A percentile compares a stretch with the other conserved stretches of the same genome.
These are phyloP conservation scores for Trametes gibbosa DNA, from an alignment of 768 basidiomycete genomes.

Conservation along the genomic window DNA sequence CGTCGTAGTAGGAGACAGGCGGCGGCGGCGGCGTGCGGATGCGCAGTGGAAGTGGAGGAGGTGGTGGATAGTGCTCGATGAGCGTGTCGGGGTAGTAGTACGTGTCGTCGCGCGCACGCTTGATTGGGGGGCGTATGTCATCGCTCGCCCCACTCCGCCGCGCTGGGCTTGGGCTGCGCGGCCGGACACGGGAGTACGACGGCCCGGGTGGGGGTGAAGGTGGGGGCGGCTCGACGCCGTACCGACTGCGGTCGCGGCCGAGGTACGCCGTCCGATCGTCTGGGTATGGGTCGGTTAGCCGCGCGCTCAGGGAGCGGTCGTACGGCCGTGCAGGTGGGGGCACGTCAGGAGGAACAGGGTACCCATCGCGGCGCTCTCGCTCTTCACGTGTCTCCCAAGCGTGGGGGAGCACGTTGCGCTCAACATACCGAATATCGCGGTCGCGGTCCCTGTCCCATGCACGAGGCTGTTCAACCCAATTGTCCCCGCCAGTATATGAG, in stretches of 20 bases:
- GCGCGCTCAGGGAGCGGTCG: constrained; percentile 28
- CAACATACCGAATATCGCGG: constrained; percentile 16
- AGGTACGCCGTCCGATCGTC: constrained; percentile 21
- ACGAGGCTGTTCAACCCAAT: constrained; percentile 25
- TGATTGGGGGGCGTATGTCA: constrained; percentile 27
- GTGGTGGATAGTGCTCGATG: not conserved
- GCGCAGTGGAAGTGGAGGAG: constrained; percentile 16
- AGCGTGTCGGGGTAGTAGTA: constrained; percentile 19
- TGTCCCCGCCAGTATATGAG: constrained; percentile 9
- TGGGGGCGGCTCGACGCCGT: too few relatives aligned
- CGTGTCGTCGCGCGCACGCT: constrained; percentile 28
- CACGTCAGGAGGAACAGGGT: not conserved
- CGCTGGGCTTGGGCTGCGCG: constrained; percentile 28
- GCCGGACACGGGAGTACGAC: constrained; percentile 25
- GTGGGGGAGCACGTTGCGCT: constrained; percentile 20
- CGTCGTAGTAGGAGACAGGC: constrained; percentile 21
- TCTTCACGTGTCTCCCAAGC: constrained; percentile 32
- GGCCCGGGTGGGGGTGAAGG: not conserved
- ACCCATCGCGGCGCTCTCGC: constrained; percentile 26
- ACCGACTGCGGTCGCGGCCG: constrained; percentile 17
- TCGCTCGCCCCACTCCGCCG: constrained; percentile 17
- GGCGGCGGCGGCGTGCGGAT: constrained; percentile 19
- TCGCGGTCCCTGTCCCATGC: constrained; percentile 23
- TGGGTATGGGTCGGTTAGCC: constrained; percentile 22
- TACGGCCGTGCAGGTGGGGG: constrained; percentile 18